Conservation (phyloP, 805 yeast species). For the Dipodascus albidus region DNA sequence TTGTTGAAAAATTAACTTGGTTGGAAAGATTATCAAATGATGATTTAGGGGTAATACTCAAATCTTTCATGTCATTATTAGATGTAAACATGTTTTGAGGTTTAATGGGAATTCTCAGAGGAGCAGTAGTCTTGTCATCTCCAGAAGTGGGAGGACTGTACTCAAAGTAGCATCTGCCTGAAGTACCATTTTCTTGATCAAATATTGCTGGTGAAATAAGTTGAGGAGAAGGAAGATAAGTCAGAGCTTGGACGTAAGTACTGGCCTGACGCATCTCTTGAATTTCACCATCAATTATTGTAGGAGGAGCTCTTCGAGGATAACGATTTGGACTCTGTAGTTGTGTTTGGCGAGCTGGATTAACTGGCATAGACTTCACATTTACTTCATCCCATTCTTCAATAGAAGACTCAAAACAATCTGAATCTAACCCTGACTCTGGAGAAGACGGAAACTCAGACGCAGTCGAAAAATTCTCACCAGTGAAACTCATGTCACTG, state of each 20-base stretch:
- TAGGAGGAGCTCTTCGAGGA: background rate
- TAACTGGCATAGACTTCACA: no score
- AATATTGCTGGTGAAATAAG: background rate
- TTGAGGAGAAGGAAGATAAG: background rate
- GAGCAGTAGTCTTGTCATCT: background rate
- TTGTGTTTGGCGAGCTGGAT: background rate
- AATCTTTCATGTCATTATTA: background rate
- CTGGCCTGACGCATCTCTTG: background rate
- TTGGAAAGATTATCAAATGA: background rate
- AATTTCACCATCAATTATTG: background rate
- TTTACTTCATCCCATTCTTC: no score
- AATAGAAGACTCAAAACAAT: background rate
- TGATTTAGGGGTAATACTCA: background rate
- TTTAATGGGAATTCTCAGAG: background rate
- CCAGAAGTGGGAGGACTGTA: background rate
- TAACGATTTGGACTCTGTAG: background rate
- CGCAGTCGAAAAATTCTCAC: background rate
- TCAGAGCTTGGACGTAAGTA: background rate
- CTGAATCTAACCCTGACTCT: background rate
- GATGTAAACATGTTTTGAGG: background rate
- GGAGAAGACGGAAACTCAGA: background rate
- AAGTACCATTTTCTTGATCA: background rate
- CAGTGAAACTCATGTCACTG: background rate
- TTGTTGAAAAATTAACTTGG: background rate
- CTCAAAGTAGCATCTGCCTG: background rate